These are phyloP conservation scores for Aquanectria penicillioides DNA, from an alignment of 2,329 filamentous ascomycete species.

Conservation along the genomic window DNA sequence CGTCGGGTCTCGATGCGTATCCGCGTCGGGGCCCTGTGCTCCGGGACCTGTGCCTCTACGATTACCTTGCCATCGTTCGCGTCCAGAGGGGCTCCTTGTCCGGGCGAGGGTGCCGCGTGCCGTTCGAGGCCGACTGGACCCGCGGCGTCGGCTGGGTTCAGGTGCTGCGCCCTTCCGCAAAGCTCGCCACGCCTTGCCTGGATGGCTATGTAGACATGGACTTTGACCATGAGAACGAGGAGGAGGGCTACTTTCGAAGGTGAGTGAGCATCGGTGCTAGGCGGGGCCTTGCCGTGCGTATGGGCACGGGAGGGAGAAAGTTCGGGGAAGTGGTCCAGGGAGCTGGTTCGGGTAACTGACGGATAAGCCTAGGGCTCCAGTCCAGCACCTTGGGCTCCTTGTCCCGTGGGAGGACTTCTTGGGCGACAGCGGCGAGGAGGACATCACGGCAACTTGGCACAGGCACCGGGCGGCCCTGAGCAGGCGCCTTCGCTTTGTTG, in stretches of 20 bases:
- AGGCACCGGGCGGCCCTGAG: too few relatives aligned
- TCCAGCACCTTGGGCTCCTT: slow-evolving; percentile 5
- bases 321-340: too few relatives aligned
- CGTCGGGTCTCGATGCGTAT: slow-evolving; percentile 11
- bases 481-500: background rate
- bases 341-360: too few relatives aligned
- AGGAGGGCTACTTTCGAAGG: background rate
- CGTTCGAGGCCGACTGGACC: slow-evolving; percentile 2
- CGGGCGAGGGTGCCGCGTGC: too few relatives aligned
- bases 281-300: too few relatives aligned
- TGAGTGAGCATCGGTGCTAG: too few relatives aligned
- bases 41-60: background rate
- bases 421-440: background rate
- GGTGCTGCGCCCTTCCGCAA: background rate
- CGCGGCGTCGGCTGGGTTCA: slow-evolving; percentile 5
- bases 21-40: background rate
- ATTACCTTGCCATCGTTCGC: background rate
- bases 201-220: slow-evolving; percentile 7
- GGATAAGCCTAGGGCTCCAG: background rate
- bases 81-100: background rate
- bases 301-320: too few relatives aligned
- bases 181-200: background rate
- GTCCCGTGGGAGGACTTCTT: background rate
- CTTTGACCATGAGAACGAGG: slow-evolving; percentile 4
- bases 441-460: background rate